Conservation (phyloP, 768 basidiomycete species). For the Russula dissimulans region DNA sequence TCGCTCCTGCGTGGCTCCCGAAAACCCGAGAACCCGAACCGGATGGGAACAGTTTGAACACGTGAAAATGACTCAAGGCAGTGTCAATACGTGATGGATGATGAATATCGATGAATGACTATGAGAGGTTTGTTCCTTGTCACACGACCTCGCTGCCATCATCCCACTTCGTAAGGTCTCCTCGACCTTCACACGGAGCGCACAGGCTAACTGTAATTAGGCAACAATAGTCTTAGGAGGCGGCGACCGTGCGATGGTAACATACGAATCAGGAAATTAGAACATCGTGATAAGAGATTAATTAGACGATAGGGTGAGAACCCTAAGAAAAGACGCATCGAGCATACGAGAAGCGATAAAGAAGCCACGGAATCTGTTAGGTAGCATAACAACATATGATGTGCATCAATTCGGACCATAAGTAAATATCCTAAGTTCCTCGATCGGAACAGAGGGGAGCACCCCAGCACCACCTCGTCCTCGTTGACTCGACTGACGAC, state of each 20-base stretch:
- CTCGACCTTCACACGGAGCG: not conserved
- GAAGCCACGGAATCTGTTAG: not conserved
- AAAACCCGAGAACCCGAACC: no score
- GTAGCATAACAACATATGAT: not conserved
- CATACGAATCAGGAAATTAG: not conserved
- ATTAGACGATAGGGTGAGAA: not conserved
- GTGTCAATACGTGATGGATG: no score
- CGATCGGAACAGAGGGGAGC: not conserved
- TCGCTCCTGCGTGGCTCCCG: no score
- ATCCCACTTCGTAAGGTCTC: not conserved
- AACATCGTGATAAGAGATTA: not conserved
- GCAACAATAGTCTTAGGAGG: no score
- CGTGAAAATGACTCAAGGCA: no score
- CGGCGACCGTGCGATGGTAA: no score
- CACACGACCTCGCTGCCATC: no score
- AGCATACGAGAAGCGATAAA: no score
- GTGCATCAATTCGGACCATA: not conserved
- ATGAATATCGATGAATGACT: no score
- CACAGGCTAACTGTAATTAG: not conserved
- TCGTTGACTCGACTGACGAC: not conserved
- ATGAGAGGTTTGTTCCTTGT: no score
- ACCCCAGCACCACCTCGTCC: not conserved
- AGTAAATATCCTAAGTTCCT: not conserved
- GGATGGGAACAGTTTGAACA: no score
- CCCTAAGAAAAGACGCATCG: no score